A percentile compares a stretch with the other conserved stretches of the same genome.
phyloP scores from a whole-genome alignment of 148 eudicot species.

The Polygonum aviculare region DNA sequence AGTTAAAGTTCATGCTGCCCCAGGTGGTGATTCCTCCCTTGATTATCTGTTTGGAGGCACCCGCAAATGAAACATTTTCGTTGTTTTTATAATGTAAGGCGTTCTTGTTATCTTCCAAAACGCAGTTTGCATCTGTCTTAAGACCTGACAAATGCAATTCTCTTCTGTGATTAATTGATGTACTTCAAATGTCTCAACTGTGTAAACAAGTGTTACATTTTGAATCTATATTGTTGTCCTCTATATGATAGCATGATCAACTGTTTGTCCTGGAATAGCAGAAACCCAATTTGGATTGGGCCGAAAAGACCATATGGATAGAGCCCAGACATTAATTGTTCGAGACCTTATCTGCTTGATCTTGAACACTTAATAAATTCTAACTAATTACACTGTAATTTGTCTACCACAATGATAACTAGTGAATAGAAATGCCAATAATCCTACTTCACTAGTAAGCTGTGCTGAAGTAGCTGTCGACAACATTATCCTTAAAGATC shows the following conservation, averaged over 20 bases:
- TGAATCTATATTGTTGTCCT: not conserved
- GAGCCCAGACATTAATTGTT: not conserved
- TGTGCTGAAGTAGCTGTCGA: conserved; percentile 12
- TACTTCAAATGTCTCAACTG: not conserved
- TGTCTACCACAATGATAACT: not conserved
- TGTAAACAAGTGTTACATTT: not conserved
- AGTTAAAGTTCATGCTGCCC: conserved; percentile 9
- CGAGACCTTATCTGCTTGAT: not conserved
- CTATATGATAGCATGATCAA: not conserved
- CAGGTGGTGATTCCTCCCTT: conserved; percentile 9
- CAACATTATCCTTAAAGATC: conserved; percentile 5
- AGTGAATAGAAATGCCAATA: not conserved
- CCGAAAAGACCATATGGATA: too few species aligned
- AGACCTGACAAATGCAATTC: not conserved
- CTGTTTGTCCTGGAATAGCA: not conserved
- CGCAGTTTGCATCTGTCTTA: conserved; percentile 2
- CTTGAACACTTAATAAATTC: not conserved
- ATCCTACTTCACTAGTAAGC: not conserved
- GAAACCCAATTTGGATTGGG: too few species aligned
- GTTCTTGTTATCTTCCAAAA: not conserved
- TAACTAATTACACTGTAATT: not conserved
- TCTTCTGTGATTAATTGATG: not conserved
- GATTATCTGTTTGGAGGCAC: conserved; percentile 10
- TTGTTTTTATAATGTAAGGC: not conserved
- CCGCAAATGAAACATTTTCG: not conserved